Percentiles rank a stretch among this genome's conserved stretches.
Evolutionary conservation across 2,329 filamentous ascomycete species (phyloP).

Genomic region (Colletotrichum limetticola): DNA sequence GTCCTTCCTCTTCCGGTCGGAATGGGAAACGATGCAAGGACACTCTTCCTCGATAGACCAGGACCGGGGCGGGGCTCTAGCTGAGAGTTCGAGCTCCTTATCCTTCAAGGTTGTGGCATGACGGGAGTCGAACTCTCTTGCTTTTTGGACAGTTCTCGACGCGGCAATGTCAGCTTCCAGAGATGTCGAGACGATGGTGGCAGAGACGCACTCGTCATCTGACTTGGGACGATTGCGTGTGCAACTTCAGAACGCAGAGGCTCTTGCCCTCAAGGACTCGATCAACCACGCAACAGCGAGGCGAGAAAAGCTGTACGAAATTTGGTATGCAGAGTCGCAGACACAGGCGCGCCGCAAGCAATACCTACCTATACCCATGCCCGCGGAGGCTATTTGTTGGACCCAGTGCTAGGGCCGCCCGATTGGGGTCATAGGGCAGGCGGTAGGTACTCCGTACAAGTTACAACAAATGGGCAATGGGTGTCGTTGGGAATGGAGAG

Average conservation of each 20-base stretch:
- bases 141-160: not conserved
- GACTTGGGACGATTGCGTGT: slow-evolving; percentile 32
- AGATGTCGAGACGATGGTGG: not conserved
- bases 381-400: slow-evolving; percentile 31
- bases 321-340: not conserved
- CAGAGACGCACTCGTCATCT: slow-evolving; percentile 23
- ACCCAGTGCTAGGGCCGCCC: slow-evolving; percentile 20
- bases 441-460: slow-evolving; percentile 1
- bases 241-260: slow-evolving; percentile 13
- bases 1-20: slow-evolving; percentile 29
- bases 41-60: not conserved
- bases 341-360: slow-evolving; percentile 4
- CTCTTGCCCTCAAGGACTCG: not conserved
- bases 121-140: slow-evolving; percentile 2
- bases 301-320: not conserved
- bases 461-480: slow-evolving; percentile 1
- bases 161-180: not conserved
- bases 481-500: slow-evolving; percentile 21
- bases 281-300: not conserved
- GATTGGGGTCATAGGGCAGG: slow-evolving; percentile 24
- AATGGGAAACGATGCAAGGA: slow-evolving; percentile 25
- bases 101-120: slow-evolving; percentile 16
- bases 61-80: slow-evolving; percentile 10
- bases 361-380: slow-evolving; percentile 4
- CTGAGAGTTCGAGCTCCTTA: slow-evolving; percentile 13